These are phyloP conservation scores for Aspergillus sp. DNA, from an alignment of 2,329 filamentous ascomycete genomes.

Conservation along the genomic window DNA sequence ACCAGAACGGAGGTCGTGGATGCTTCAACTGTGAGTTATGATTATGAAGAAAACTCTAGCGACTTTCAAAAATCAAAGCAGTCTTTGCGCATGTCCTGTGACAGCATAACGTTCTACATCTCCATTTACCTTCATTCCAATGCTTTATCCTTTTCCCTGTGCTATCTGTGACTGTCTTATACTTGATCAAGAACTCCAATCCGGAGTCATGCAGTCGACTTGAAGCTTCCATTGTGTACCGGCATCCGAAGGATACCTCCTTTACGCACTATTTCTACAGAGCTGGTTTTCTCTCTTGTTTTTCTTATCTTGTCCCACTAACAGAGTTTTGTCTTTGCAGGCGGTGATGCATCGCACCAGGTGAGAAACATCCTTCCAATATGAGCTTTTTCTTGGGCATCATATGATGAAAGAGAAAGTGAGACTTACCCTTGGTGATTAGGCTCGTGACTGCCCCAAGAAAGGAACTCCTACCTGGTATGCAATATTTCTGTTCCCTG, in stretches of 20 bases:
- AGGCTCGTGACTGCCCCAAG: constrained; percentile 82
- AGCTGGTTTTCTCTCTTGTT: background rate
- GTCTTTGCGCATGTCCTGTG: too few relatives aligned
- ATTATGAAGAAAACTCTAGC: background rate
- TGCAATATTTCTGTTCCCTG: constrained; percentile 25
- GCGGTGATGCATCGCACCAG: constrained; percentile 68
- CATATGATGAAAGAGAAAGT: constrained; percentile 5
- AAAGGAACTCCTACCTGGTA: constrained; percentile 77
- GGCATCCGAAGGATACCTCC: too few relatives aligned
- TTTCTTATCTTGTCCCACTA: background rate
- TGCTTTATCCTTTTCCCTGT: too few relatives aligned
- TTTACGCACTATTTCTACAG: too few relatives aligned
- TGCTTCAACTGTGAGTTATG: constrained; percentile 53
- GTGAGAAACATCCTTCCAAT: constrained; percentile 40
- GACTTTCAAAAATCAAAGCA: too few relatives aligned
- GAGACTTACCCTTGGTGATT: constrained; percentile 16
- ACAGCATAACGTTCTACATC: too few relatives aligned
- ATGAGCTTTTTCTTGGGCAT: constrained; percentile 5
- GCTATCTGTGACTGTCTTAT: too few relatives aligned
- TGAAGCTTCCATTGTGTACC: too few relatives aligned
- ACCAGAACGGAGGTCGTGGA: constrained; percentile 44
- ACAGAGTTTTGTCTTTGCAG: constrained; percentile 37
- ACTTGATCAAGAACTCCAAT: too few relatives aligned
- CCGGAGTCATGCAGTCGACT: too few relatives aligned
- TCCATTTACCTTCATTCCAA: too few relatives aligned